These are phyloP conservation scores for Cytospora schulzeri DNA, from an alignment of 2,329 filamentous ascomycete genomes.

Conservation along the genomic window DNA sequence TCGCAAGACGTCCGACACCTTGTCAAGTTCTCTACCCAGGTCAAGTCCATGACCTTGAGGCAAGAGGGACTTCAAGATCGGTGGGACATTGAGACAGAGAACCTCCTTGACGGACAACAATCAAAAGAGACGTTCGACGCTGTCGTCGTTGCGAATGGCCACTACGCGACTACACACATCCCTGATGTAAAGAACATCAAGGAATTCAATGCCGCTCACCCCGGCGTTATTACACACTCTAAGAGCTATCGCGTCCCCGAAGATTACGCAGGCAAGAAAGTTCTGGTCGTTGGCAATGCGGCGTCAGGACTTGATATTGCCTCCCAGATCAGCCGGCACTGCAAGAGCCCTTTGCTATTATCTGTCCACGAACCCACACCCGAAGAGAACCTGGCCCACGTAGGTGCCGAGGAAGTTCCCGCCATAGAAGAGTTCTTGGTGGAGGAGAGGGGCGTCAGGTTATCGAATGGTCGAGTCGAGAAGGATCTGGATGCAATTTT, in stretches of 20 bases:
- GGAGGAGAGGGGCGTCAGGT: conserved; percentile 61
- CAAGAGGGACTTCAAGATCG: conserved; percentile 41
- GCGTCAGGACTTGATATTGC: conserved; percentile 85
- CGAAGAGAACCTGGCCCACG: conserved; percentile 47
- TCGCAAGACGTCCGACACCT: conserved; percentile 66
- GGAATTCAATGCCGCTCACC: conserved; percentile 61
- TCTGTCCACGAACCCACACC: conserved; percentile 59
- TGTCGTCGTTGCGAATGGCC: conserved; percentile 73
- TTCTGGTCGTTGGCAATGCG: conserved; percentile 81
- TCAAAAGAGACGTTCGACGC: conserved; percentile 65
- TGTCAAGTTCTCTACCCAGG: conserved; percentile 71
- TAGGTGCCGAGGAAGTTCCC: conserved; percentile 53
- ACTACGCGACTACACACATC: conserved; percentile 70
- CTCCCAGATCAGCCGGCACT: conserved; percentile 68
- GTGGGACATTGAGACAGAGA: conserved; percentile 54
- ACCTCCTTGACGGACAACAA: conserved; percentile 9
- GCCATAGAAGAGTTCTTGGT: conserved; percentile 61
- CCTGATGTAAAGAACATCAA: conserved; percentile 63
- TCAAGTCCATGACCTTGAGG: conserved; percentile 58
- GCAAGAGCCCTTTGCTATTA: conserved; percentile 62
- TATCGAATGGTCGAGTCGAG: conserved; percentile 66
- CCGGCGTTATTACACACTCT: conserved; percentile 68
- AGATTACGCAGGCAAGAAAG: conserved; percentile 68
- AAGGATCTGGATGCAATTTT: conserved; percentile 72
- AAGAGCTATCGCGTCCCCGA: conserved; percentile 75